Percentiles rank a stretch among this genome's conserved stretches.
Evolutionary conservation across 208 protist genomes (phyloP).

Genomic region (Trypanosoma cruzi): DNA sequence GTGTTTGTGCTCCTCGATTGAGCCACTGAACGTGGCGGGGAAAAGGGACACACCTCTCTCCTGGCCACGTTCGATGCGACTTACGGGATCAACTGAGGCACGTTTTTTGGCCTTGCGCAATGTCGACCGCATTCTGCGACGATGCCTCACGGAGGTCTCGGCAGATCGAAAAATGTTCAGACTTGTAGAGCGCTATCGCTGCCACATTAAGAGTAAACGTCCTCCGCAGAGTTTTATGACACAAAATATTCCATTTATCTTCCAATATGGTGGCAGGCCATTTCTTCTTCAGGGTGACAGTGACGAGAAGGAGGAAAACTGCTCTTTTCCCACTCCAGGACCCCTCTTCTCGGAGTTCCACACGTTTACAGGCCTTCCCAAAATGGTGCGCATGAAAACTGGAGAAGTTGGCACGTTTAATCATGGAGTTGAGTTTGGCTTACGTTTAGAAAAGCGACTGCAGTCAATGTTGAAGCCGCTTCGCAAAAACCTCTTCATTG

Average conservation of each 20-base stretch:
- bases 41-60: slow-evolving; percentile 20
- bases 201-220: slow-evolving; percentile 8
- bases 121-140: slow-evolving; percentile 1
- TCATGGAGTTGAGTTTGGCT: not conserved
- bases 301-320: not conserved
- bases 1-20: slow-evolving; percentile 31
- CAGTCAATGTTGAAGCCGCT: slow-evolving; percentile 14
- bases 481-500: slow-evolving; percentile 8
- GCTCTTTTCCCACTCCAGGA: not conserved
- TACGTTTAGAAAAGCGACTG: slow-evolving; percentile 8
- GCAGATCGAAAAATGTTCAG: slow-evolving; percentile 1
- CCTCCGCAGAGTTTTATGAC: slow-evolving; percentile 22
- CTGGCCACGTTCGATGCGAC: slow-evolving; percentile 18
- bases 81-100: not conserved
- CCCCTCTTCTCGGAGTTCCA: slow-evolving; percentile 23
- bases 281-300: not conserved
- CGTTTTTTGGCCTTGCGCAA: slow-evolving; percentile 12
- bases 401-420: not conserved
- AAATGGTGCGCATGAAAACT: not conserved
- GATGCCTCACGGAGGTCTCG: not conserved
- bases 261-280: slow-evolving; percentile 37
- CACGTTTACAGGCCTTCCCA: slow-evolving; percentile 12
- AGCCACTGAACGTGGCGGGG: slow-evolving; percentile 28
- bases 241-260: slow-evolving; percentile 36
- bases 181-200: slow-evolving; percentile 26